Evolutionary conservation across 495 filamentous ascomycete species (phyloP).

Genomic region (Usnea hakonensis): DNA sequence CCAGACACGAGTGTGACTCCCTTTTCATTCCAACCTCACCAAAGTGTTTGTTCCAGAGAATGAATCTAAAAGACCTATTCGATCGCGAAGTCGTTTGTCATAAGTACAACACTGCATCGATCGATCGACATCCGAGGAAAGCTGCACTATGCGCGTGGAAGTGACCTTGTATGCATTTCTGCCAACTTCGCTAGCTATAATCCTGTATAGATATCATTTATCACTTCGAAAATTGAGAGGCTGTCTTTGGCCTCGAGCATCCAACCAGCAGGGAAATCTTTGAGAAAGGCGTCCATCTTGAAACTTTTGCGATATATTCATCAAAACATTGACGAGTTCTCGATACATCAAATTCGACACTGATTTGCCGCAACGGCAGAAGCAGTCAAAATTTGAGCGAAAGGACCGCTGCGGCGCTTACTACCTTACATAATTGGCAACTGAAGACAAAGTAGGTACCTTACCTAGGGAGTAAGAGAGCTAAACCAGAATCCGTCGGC

Average conservation of each 20-base stretch:
- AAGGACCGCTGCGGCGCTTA: too few relatives aligned
- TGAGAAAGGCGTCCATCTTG: background rate
- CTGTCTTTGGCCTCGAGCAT: background rate
- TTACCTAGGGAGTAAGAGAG: too few relatives aligned
- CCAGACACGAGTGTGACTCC: background rate
- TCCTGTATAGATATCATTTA: background rate
- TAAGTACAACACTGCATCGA: background rate
- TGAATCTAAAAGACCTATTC: too few relatives aligned
- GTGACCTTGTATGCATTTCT: background rate
- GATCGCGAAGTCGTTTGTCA: background rate
- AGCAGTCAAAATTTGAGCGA: too few relatives aligned
- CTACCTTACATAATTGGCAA: too few relatives aligned
- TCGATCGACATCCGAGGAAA: background rate
- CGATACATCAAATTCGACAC: too few relatives aligned
- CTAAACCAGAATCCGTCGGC: too few relatives aligned
- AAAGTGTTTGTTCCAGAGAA: too few relatives aligned
- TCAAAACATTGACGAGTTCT: background rate
- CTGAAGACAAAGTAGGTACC: too few relatives aligned
- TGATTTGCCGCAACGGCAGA: too few relatives aligned
- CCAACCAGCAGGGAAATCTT: background rate
- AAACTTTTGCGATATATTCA: background rate
- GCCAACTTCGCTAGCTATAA: background rate
- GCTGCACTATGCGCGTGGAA: background rate
- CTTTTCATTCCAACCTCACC: background rate
- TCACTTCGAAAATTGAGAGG: background rate